Conservation (phyloP, 345 rosid species). For the Citrus reticulata region DNA sequence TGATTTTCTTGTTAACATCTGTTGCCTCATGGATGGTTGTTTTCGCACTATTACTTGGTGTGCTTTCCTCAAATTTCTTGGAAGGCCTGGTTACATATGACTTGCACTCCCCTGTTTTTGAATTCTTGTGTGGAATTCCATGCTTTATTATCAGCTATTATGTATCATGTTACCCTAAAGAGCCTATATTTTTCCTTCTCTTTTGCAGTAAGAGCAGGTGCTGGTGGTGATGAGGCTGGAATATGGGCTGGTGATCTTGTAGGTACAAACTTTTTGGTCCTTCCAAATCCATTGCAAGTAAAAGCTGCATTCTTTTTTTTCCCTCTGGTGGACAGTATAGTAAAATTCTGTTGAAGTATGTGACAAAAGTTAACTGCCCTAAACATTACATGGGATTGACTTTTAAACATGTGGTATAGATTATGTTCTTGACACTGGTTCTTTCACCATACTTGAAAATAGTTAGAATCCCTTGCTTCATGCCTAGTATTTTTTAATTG, state of each 20-base stretch:
- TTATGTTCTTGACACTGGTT: not conserved
- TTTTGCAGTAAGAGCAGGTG: slow-evolving; percentile 91
- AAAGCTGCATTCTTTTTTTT: slow-evolving; percentile 6
- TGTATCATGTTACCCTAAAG: slow-evolving; percentile 6
- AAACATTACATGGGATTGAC: not conserved
- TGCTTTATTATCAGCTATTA: not conserved
- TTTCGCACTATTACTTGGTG: not conserved
- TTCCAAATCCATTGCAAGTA: slow-evolving; percentile 19
- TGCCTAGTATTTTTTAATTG: not conserved
- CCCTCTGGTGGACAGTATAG: not conserved
- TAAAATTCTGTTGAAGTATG: not conserved
- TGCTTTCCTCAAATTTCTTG: not conserved
- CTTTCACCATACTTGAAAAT: not conserved
- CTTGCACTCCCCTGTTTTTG: slow-evolving; percentile 1
- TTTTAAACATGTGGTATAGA: not conserved
- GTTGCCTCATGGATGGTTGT: not conserved
- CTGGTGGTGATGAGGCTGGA: slow-evolving; percentile 99
- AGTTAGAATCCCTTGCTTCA: not conserved
- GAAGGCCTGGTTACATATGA: not conserved
- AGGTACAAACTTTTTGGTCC: slow-evolving; percentile 78
- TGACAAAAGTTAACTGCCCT: not conserved
- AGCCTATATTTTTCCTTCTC: slow-evolving; percentile 4
- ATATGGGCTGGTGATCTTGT: slow-evolving; percentile 99
- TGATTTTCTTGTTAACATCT: not conserved
- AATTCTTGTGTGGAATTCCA: slow-evolving; percentile 3